A percentile compares a stretch with the other conserved stretches of the same genome.
phyloP scores from a whole-genome alignment of 768 basidiomycete genomes.

The Phanerodontia chrysosporium region DNA sequence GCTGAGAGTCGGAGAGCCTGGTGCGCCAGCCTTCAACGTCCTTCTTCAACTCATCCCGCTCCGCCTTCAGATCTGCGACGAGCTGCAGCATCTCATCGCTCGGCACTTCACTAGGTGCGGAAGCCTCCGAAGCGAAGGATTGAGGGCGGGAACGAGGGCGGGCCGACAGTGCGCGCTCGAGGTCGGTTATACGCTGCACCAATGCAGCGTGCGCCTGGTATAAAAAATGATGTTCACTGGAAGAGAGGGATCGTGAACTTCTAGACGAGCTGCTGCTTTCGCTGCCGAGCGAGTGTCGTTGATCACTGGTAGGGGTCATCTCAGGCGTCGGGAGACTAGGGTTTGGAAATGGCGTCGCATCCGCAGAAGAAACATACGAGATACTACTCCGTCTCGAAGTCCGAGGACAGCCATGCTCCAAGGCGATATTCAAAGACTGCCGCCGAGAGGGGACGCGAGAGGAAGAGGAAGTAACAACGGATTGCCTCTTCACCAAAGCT shows the following conservation, averaged over 20 bases:
- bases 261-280: slow-evolving; percentile 21
- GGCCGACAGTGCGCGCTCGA: slow-evolving; percentile 65
- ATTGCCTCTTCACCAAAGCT: slow-evolving; percentile 29
- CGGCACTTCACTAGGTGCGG: slow-evolving; percentile 41
- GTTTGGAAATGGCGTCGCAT: slow-evolving; percentile 29
- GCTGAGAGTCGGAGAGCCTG: slow-evolving; percentile 74
- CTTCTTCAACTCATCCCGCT: slow-evolving; percentile 83
- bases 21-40: slow-evolving; percentile 87
- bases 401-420: slow-evolving; percentile 12
- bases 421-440: slow-evolving; percentile 34
- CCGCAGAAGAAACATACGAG: slow-evolving; percentile 57
- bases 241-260: slow-evolving; percentile 45
- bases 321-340: slow-evolving; percentile 68
- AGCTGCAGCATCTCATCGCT: slow-evolving; percentile 77
- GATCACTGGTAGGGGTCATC: slow-evolving; percentile 61
- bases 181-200: slow-evolving; percentile 74
- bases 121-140: slow-evolving; percentile 47
- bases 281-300: slow-evolving; percentile 33
- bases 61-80: slow-evolving; percentile 75
- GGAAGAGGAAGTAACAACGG: slow-evolving; percentile 30
- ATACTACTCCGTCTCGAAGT: slow-evolving; percentile 62
- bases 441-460: slow-evolving; percentile 26
- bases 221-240: slow-evolving; percentile 81
- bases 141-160: slow-evolving; percentile 32
- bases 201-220: slow-evolving; percentile 81